Conservation (phyloP, 768 basidiomycete species). For the Leccinum truebloodii region DNA sequence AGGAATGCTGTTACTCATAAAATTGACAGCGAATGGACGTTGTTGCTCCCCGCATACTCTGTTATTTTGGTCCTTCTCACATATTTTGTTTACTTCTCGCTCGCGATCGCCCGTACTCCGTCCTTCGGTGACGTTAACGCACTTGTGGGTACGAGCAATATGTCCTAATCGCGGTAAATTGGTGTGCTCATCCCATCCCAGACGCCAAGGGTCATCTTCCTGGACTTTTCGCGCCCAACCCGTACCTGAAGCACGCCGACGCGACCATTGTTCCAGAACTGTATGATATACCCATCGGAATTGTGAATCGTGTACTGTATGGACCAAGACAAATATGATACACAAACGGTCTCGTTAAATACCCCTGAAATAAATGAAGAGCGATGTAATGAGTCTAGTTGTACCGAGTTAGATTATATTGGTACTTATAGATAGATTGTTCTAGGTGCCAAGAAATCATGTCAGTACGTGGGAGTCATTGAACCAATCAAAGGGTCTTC, state of each 20-base stretch:
- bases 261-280: constrained; percentile 57
- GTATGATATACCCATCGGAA: constrained; percentile 80
- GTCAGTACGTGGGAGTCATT: constrained; percentile 4
- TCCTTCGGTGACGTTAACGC: constrained; percentile 63
- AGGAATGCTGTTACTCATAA: constrained; percentile 1
- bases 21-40: constrained; percentile 74
- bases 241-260: constrained; percentile 52
- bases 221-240: constrained; percentile 30
- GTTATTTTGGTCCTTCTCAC: constrained; percentile 70
- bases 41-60: constrained; percentile 79
- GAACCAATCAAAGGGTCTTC: neutral
- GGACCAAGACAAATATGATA: constrained; percentile 23
- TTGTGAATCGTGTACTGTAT: constrained; percentile 78
- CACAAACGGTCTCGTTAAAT: constrained; percentile 19
- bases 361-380: constrained; percentile 14
- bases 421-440: neutral
- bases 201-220: constrained; percentile 62
- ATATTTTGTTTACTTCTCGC: constrained; percentile 73
- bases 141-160: constrained; percentile 56
- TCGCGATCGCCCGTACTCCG: constrained; percentile 74
- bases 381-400: constrained; percentile 7
- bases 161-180: constrained; percentile 11
- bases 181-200: constrained; percentile 31
- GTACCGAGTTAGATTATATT: constrained; percentile 15
- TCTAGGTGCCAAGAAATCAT: constrained; percentile 18